Evolutionary conservation across 192 early-diverging fungal species (phyloP), one percentile per base, ranked within the genome.

Genomic region (Umbelopsis sp.): DNA sequence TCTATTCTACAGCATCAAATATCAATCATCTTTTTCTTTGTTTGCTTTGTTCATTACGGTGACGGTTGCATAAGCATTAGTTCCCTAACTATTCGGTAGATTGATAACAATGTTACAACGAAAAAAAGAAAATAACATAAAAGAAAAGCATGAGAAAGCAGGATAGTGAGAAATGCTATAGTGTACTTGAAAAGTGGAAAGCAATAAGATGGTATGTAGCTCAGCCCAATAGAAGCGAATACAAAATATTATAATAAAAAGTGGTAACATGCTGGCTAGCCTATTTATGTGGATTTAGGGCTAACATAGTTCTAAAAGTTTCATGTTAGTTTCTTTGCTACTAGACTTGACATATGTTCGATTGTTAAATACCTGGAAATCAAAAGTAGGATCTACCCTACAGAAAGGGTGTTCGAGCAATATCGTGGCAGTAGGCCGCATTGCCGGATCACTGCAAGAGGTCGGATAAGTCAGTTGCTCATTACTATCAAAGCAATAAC

Each of bases 341-440:
- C 23, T 11, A 9, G 21, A 22, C 20, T 52, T 5, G 10, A 52
- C 21, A 11, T 4, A 27, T 55, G 25, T 8, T 5, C 1, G 9
- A 8, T 10, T 13, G 3, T 6, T 13, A 15, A 49, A 70, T 71
- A 80, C 85, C 52, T 82, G 83, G 72, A 84, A 86, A 55, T 83
- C 76, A 55, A 83, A 88, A 44, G 75, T 74, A 41, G 78, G 55
- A 44, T 83, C 72, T 35, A 87, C 85, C 53, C 81, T 75, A 22
- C 87, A 85, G 85, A 97, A 98, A 20, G 80, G 68, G 80, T 97
- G 87, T 1, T 78, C 55, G n/a, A 91, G 75, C 20, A 97, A 77
- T 67, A 90, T 80, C 1, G 82, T 68, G 3, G 96, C 97, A 1
- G 95, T 89, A 61, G 93, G 92, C 30, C 97, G 83, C 35, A 78